Evolutionary conservation across 495 filamentous ascomycete genomes (phyloP), one percentile per base, ranked within the genome.

Genomic region (Choiromyces venosus): DNA sequence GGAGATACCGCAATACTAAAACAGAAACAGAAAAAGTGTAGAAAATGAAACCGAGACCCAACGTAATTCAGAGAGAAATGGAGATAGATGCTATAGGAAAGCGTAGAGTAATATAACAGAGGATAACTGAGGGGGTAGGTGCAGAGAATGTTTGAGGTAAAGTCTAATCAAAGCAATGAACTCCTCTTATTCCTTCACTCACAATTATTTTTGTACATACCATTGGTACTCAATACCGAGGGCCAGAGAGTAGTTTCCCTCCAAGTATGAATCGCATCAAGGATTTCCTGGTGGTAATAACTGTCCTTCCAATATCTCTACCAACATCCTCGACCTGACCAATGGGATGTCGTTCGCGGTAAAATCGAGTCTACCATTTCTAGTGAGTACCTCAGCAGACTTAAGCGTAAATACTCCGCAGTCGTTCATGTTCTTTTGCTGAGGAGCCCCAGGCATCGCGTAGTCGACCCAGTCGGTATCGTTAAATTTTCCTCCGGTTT

Each of bases 321-420:
- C 44, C 29, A 80, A 61, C 46, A 76, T 74, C 35, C 78, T 77
- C 25, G 80, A 37, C 46, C 78, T 72, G 19, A 80, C 37, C 21
- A 72, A 40, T 10, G 61, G 72, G 56, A 78, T 78, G 66, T 80
- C 78, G 4, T 61, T n/a, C 25, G 56, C 65, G 18, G 66, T 68
- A 39, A 76, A 79, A n/a, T 44, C 65, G 10, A 72, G 66, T 16
- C 67, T 67, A 14, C 37, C 71, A 18, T 74, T 77, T 42, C 80
- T 72, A 18, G 76, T 66, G 29, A 77, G 39, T 8, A 79, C 74
- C 56, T 81, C 80, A 8, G 79, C 76, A 42, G 79, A 74, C 69
- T 81, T 81, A 18, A 76, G 14, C 16, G 68, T 61, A 44, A 81
- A 81, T 10, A 81, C 66, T 0, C 80, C 80, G 36, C 80, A 81